Percentiles rank a stretch among this genome's conserved stretches.
Evolutionary conservation across 139 green algal species (phyloP).

Genomic region (Picochlorum sp.): DNA sequence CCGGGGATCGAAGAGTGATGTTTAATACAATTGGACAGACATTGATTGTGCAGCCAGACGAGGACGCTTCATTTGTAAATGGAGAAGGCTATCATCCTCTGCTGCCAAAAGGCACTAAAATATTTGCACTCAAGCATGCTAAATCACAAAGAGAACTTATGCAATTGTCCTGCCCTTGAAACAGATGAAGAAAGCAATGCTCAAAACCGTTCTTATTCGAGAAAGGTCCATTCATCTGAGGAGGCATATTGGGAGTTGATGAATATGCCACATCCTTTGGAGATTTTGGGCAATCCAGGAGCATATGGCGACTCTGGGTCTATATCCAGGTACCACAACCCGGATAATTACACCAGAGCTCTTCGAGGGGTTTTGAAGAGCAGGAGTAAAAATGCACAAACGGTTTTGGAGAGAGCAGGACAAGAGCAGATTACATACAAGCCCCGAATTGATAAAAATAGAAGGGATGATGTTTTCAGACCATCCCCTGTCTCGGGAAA

Average conservation of each 20-base stretch:
- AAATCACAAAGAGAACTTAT: background rate
- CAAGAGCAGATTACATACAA: background rate
- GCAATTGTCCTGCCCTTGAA: background rate
- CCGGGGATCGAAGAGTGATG: constrained; percentile 45
- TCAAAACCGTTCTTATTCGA: background rate
- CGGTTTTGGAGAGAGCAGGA: background rate
- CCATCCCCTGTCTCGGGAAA: background rate
- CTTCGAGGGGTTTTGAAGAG: constrained; percentile 31
- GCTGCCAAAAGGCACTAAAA: constrained; percentile 59
- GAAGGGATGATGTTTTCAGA: constrained; percentile 3
- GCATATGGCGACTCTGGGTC: constrained; percentile 74
- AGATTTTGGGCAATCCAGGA: constrained; percentile 73
- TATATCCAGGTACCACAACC: constrained; percentile 95
- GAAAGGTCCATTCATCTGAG: background rate
- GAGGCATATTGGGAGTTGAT: constrained; percentile 70
- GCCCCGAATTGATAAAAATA: background rate
- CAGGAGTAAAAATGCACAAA: background rate
- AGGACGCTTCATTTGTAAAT: constrained; percentile 34
- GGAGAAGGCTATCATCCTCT: constrained; percentile 63
- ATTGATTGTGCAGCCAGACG: constrained; percentile 80
- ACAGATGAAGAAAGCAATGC: background rate
- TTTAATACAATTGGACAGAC: constrained; percentile 84
- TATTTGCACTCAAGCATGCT: constrained; percentile 41
- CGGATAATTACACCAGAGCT: constrained; percentile 82
- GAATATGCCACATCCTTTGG: constrained; percentile 89